phyloP scores from a whole-genome alignment of 257 asterid genomes.

The Voacanga thouarsii region DNA sequence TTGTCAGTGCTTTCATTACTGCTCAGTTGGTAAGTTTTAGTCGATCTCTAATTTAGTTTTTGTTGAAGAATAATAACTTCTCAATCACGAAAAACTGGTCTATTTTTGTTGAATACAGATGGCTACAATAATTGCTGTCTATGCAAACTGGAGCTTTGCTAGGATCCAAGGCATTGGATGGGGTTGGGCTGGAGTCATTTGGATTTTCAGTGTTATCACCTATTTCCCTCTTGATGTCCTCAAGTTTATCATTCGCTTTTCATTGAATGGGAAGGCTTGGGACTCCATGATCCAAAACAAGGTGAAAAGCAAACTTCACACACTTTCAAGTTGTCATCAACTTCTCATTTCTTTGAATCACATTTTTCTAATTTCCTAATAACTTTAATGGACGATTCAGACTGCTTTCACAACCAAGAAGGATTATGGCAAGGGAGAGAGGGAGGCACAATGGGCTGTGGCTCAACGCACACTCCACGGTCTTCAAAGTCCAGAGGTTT shows the following conservation, averaged over 20 bases:
- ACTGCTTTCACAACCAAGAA: slow-evolving; percentile 85
- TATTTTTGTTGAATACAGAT: slow-evolving; percentile 26
- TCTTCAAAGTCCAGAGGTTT: slow-evolving; percentile 35
- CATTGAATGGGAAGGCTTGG: slow-evolving; percentile 77
- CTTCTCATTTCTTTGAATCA: background rate
- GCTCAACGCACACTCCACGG: slow-evolving; percentile 88
- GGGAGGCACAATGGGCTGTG: slow-evolving; percentile 83
- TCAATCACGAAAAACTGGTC: background rate
- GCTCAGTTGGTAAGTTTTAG: slow-evolving; percentile 60
- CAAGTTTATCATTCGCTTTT: slow-evolving; percentile 61
- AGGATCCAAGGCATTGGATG: slow-evolving; percentile 80
- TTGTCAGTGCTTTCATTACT: slow-evolving; percentile 54
- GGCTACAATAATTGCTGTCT: slow-evolving; percentile 68
- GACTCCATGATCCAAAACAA: slow-evolving; percentile 70
- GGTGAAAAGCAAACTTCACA: slow-evolving; percentile 29
- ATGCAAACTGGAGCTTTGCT: slow-evolving; percentile 69
- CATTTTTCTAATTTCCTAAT: background rate
- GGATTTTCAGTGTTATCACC: slow-evolving; percentile 68
- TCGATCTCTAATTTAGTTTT: background rate
- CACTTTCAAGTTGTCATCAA: background rate
- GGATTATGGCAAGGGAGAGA: slow-evolving; percentile 72
- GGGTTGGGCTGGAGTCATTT: slow-evolving; percentile 85
- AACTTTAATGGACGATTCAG: slow-evolving; percentile 20
- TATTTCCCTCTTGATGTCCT: slow-evolving; percentile 78
- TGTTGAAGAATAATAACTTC: background rate